phyloP scores from a whole-genome alignment of 805 yeast species.

The Helenozyma rhizophorensis region DNA sequence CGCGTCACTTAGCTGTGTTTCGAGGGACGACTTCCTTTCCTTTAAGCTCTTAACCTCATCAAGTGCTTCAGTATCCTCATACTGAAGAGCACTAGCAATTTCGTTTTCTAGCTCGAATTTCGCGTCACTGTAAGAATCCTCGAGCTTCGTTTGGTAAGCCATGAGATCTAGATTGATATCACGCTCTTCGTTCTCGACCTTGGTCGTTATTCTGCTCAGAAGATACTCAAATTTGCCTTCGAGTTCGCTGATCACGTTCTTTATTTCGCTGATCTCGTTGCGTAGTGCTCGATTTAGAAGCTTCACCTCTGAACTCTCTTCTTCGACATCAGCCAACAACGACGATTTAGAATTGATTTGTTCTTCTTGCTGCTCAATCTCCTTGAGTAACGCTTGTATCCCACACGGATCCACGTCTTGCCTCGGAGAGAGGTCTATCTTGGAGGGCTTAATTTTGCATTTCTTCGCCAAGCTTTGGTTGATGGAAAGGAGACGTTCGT shows the following conservation, averaged over 20 bases:
- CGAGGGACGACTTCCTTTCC: constrained; percentile 5
- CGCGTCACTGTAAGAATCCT: constrained; percentile 26
- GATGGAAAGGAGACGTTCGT: constrained; percentile 10
- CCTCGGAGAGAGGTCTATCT: not conserved
- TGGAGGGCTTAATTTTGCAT: constrained; percentile 3
- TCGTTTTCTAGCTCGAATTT: constrained; percentile 30
- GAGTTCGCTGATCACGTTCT: constrained; percentile 7
- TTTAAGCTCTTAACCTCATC: constrained; percentile 17
- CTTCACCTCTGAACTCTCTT: constrained; percentile 7
- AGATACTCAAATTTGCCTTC: constrained; percentile 18
- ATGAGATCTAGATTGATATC: constrained; percentile 24
- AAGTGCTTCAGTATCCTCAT: constrained; percentile 3
- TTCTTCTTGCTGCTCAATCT: constrained; percentile 5
- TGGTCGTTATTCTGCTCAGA: constrained; percentile 24
- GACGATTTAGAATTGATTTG: not conserved
- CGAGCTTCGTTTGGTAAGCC: constrained; percentile 24
- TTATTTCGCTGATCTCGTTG: constrained; percentile 5
- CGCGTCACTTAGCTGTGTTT: constrained; percentile 1
- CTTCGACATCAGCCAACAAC: constrained; percentile 1
- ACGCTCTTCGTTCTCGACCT: constrained; percentile 27
- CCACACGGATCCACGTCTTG: too few species aligned
- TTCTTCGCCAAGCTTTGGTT: constrained; percentile 13
- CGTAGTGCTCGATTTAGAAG: constrained; percentile 8
- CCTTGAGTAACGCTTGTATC: not conserved
- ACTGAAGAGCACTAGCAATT: constrained; percentile 1